A percentile compares a stretch with the other conserved stretches of the same genome.
These are phyloP conservation scores for Chloroidium sp. DNA, from an alignment of 163 green algal species.

Conservation along the genomic window DNA sequence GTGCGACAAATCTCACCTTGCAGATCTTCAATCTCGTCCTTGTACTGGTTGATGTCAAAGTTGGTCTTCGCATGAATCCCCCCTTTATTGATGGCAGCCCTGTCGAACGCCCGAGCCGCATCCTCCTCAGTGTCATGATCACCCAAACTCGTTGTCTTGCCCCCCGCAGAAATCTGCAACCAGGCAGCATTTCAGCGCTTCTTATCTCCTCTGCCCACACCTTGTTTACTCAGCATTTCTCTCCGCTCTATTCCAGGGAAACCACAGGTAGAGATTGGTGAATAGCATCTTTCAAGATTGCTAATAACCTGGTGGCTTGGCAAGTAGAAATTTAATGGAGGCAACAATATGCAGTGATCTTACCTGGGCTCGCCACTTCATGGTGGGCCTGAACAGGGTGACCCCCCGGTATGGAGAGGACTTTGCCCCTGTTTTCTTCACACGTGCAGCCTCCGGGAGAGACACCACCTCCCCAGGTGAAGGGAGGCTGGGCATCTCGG, in stretches of 20 bases:
- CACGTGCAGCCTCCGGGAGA: background rate
- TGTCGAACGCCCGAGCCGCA: slow-evolving; percentile 40
- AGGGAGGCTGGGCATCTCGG: background rate
- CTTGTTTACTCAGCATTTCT: too few relatives aligned
- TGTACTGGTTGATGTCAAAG: slow-evolving; percentile 33
- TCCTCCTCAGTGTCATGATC: slow-evolving; percentile 46
- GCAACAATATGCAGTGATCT: background rate
- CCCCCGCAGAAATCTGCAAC: slow-evolving; percentile 33
- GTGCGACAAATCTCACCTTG: slow-evolving; percentile 10
- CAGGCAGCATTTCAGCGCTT: background rate
- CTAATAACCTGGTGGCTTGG: background rate
- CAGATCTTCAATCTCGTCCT: slow-evolving; percentile 27
- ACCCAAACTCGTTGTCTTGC: slow-evolving; percentile 38
- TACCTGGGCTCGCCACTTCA: slow-evolving; percentile 46
- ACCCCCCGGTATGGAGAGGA: slow-evolving; percentile 29
- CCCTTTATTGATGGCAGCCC: slow-evolving; percentile 36
- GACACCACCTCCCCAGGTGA: background rate
- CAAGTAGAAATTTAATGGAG: too few relatives aligned
- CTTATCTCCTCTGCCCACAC: background rate
- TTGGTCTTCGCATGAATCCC: slow-evolving; percentile 33
- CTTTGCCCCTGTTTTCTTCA: slow-evolving; percentile 11
- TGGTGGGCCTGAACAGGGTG: slow-evolving; percentile 38
- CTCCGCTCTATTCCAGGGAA: too few relatives aligned
- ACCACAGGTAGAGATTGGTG: background rate
- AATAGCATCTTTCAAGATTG: slow-evolving; percentile 2